Base-by-base conservation (phyloP, 2,329 filamentous ascomycete species). In the Aspergillus sp. region DNA sequence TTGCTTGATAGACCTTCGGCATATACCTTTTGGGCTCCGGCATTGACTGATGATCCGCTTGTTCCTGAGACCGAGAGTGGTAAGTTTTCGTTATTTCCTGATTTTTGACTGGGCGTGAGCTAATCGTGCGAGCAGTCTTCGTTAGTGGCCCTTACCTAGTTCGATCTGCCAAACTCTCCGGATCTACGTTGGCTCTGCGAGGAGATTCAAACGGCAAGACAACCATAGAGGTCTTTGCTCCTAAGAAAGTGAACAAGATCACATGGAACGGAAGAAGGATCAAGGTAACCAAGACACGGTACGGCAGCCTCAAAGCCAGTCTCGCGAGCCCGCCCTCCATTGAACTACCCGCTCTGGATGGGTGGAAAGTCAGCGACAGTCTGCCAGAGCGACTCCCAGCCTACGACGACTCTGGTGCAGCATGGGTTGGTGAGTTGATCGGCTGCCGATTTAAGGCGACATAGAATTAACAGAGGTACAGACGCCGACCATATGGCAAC, bases 11-110 rank as follows among this genome's bases (percentile, higher is more conserved):
- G 85, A 11, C 73, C 78, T 1, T 74, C 82, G 0, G 86, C 85
- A 0, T 87, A 87, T 68, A 74, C 79, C 0, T 86, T 87, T 69
- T 88, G 84, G 80, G 83, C 82, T 0, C 83, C 85, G 3, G 75
- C 81, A 1, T 74, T 85, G 7, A 80, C 78, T 0, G 78, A 77
- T 5, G 71, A 86, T 61, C 83, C 84, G 0, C 71, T 79, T 23
- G 79, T 81, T 0, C 74, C 76, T 0, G 77, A 77, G 2, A 76
- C 82, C 30, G 74, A 82, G 47, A 84, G 82, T 22, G 74, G 82
- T 83, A 62, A 58, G 61, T 19, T 48, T 15, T 4, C 11, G 5
- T 47, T n/a, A 28, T 28, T 50, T 11, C 17, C 15, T 50, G 9
- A 3, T 3, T 11, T 4, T 60, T 74, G 63, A 4, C 2, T 22